Conservation (phyloP, 768 basidiomycete species). For the Rhizopogon vesiculosus region DNA sequence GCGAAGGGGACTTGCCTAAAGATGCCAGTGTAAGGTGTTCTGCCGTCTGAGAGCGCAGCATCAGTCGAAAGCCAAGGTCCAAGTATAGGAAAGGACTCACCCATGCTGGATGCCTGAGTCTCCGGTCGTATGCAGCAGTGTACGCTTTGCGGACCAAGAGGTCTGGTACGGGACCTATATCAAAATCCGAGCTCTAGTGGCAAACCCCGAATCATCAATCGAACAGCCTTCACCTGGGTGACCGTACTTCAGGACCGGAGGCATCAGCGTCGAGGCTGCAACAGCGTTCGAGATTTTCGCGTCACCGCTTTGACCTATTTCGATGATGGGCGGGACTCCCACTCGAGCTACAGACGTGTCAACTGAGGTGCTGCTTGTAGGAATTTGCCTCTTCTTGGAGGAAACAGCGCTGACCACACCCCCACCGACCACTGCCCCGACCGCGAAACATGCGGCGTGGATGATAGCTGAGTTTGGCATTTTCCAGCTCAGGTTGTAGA, state of each 20-base stretch:
- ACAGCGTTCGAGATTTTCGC: slow-evolving; percentile 35
- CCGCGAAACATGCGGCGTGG: slow-evolving; percentile 73
- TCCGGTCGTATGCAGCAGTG: slow-evolving; percentile 85
- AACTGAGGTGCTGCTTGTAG: slow-evolving; percentile 8
- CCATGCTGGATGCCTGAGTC: slow-evolving; percentile 91
- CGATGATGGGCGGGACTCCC: slow-evolving; percentile 32
- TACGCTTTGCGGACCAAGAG: slow-evolving; percentile 78
- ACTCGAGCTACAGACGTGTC: slow-evolving; percentile 18
- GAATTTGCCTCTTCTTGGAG: slow-evolving; percentile 23
- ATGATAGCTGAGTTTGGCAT: slow-evolving; percentile 48
- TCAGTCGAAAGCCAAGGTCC: background rate
- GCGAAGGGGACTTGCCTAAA: slow-evolving; percentile 45
- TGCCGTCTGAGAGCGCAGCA: slow-evolving; percentile 60
- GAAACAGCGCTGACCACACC: slow-evolving; percentile 55
- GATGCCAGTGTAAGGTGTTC: slow-evolving; percentile 87
- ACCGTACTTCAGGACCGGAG: slow-evolving; percentile 66
- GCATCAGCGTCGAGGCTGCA: slow-evolving; percentile 11
- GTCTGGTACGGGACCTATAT: slow-evolving; percentile 81
- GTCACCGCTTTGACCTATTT: slow-evolving; percentile 40
- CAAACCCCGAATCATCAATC: slow-evolving; percentile 1
- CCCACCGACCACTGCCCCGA: slow-evolving; percentile 79
- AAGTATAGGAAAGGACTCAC: slow-evolving; percentile 35
- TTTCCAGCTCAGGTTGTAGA: background rate
- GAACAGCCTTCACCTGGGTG: slow-evolving; percentile 59
- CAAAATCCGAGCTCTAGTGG: slow-evolving; percentile 1